Base-by-base conservation (phyloP, 2,329 filamentous ascomycete genomes). In the Torrubiellomyces zombiae region DNA sequence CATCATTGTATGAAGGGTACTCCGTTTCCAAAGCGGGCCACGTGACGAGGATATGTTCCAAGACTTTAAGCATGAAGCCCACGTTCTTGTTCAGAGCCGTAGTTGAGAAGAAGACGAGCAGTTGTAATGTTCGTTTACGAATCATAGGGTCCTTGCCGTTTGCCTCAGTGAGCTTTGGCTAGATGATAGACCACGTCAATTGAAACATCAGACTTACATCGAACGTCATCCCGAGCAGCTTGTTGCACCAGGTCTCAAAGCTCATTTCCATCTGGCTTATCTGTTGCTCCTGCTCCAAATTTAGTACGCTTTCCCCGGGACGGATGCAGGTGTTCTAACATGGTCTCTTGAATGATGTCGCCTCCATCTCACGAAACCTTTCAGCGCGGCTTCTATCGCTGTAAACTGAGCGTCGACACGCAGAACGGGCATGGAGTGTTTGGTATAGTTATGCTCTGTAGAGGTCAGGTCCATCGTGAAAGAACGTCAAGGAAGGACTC, bases 21-120 rank as follows among this genome's bases (percentile, higher is more conserved):
- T 76, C 68, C 3, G 76, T 72, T 28, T 79, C 67, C 21, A 80
- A 69, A 4, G 67, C 59, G n/a, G 81, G 71, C 52, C 77, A 76
- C 17, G 80, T 83, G 42, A 86, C 72, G 18, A 98, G 63, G 33
- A 94, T 83, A 47, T 94, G 80, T 44, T 94, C 82, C 4, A 95
- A 63, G 13, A 93, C 80, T 43, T 79, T 83, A 12, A 94, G 62
- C 50, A 92, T 89, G 47, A 94, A 86, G 18, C 62, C 64, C 5
- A 76, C 67, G 28, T 81, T 78, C 37, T 74, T 75, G 42, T 82
- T 73, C 6, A 93, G 59, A 3, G 78, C 79, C 16, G 72, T 76
- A 1, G 79, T 83, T 1, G 82, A 86, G 43, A 92, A 79, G 19
- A 80, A 80, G 20, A 91, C 82, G 22, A 82, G 70, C 14, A 91